Evolutionary conservation across 208 protist species (phyloP).

Genomic region (Trypanosoma grayi): DNA sequence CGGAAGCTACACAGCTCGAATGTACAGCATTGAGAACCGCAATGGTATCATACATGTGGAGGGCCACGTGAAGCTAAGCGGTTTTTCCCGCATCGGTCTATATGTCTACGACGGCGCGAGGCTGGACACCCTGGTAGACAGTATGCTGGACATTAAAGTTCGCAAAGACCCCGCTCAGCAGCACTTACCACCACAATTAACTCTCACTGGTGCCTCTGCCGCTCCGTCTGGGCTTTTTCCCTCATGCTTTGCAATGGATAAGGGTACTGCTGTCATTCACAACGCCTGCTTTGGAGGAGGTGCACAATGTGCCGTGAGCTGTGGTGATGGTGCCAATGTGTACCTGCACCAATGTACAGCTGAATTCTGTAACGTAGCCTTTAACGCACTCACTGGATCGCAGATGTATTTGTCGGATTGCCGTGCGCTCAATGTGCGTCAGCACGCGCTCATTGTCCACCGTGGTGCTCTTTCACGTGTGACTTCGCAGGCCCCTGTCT

Average conservation of each 20-base stretch:
- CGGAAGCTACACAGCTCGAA: constrained; percentile 54
- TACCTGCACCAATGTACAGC: constrained; percentile 40
- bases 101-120: constrained; percentile 50
- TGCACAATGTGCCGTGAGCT: constrained; percentile 49
- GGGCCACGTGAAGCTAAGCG: constrained; percentile 62
- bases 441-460: constrained; percentile 50
- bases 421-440: constrained; percentile 20
- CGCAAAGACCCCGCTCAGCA: constrained; percentile 7
- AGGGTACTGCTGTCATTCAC: constrained; percentile 45
- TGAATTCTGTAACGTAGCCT: constrained; percentile 45
- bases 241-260: constrained; percentile 53
- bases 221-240: constrained; percentile 31
- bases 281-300: constrained; percentile 56
- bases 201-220: background rate
- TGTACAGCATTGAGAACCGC: constrained; percentile 55
- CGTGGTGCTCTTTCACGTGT: constrained; percentile 34
- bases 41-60: constrained; percentile 55
- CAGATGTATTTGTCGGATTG: constrained; percentile 49
- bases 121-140: constrained; percentile 35
- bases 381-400: constrained; percentile 46
- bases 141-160: constrained; percentile 52
- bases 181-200: constrained; percentile 1
- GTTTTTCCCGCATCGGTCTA: constrained; percentile 57
- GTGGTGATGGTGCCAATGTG: constrained; percentile 36
- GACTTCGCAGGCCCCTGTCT: constrained; percentile 4